These are phyloP conservation scores for Fusarium incarnatum DNA, from an alignment of 2,329 filamentous ascomycete species.

Conservation along the genomic window DNA sequence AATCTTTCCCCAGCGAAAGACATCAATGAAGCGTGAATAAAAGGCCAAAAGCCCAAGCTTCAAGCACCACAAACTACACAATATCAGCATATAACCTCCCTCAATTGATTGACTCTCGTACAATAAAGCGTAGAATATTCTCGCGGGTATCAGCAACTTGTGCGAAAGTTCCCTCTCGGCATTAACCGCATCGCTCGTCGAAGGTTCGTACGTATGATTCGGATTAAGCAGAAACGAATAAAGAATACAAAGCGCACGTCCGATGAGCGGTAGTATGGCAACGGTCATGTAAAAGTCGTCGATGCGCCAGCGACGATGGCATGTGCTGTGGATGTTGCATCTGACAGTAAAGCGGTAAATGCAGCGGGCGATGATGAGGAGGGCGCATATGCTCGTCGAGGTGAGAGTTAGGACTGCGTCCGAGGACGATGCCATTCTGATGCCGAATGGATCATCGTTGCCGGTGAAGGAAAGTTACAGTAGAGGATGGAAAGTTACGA, in stretches of 20 bases:
- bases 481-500: background rate
- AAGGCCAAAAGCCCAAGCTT: conserved; percentile 49
- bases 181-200: conserved; percentile 28
- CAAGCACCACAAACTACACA: conserved; percentile 46
- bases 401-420: conserved; percentile 46
- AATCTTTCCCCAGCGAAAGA: conserved; percentile 40
- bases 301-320: conserved; percentile 49
- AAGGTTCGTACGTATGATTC: conserved; percentile 38
- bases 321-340: conserved; percentile 45
- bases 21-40: conserved; percentile 48
- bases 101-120: conserved; percentile 9
- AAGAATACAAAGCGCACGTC: conserved; percentile 43
- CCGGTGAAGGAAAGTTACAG: background rate
- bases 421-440: conserved; percentile 39
- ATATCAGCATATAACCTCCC: conserved; percentile 1
- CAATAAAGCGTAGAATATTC: conserved; percentile 50
- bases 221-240: conserved; percentile 46
- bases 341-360: conserved; percentile 42
- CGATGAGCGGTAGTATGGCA: conserved; percentile 47
- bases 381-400: conserved; percentile 45
- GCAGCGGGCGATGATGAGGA: conserved; percentile 47
- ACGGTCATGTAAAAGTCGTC: conserved; percentile 51
- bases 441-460: conserved; percentile 14
- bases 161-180: conserved; percentile 41
- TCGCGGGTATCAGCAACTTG: conserved; percentile 46